These are phyloP conservation scores for Macrophomina phaseolina DNA, from an alignment of 2,329 filamentous ascomycete genomes.

Conservation along the genomic window DNA sequence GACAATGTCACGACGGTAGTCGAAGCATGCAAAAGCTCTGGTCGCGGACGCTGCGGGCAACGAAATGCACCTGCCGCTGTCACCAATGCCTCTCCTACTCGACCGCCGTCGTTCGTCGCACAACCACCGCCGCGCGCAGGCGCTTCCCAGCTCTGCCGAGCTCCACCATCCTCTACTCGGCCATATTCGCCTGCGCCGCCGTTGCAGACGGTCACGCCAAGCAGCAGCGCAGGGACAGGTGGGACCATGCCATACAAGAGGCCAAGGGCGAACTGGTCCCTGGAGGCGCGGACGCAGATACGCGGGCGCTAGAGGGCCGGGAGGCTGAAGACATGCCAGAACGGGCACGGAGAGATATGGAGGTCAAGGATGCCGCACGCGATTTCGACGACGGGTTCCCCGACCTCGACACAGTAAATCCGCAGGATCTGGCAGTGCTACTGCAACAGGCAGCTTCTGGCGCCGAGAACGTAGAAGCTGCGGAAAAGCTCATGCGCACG, in stretches of 20 bases:
- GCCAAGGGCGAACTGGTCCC: slow-evolving; percentile 55
- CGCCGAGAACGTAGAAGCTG: background rate
- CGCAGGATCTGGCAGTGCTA: background rate
- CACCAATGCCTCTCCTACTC: slow-evolving; percentile 62
- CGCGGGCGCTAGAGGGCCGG: background rate
- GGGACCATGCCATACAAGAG: slow-evolving; percentile 66
- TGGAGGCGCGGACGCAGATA: background rate
- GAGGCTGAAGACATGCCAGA: background rate
- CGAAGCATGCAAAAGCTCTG: slow-evolving; percentile 70
- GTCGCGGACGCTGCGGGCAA: slow-evolving; percentile 67
- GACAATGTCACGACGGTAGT: slow-evolving; percentile 21
- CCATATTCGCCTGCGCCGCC: slow-evolving; percentile 69
- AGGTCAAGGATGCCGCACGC: background rate
- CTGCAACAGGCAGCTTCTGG: background rate
- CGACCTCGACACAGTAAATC: background rate
- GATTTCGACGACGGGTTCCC: background rate
- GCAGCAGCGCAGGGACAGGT: slow-evolving; percentile 61
- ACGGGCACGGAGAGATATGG: background rate
- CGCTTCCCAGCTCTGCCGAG: slow-evolving; percentile 61
- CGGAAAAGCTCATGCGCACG: slow-evolving; percentile 7
- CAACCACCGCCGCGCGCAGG: slow-evolving; percentile 56
- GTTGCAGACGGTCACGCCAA: slow-evolving; percentile 67
- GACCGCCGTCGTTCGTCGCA: slow-evolving; percentile 57
- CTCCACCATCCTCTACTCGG: slow-evolving; percentile 69
- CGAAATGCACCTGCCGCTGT: slow-evolving; percentile 65